Conservation (phyloP, 805 yeast species). For the Teunomyces panamensis region DNA sequence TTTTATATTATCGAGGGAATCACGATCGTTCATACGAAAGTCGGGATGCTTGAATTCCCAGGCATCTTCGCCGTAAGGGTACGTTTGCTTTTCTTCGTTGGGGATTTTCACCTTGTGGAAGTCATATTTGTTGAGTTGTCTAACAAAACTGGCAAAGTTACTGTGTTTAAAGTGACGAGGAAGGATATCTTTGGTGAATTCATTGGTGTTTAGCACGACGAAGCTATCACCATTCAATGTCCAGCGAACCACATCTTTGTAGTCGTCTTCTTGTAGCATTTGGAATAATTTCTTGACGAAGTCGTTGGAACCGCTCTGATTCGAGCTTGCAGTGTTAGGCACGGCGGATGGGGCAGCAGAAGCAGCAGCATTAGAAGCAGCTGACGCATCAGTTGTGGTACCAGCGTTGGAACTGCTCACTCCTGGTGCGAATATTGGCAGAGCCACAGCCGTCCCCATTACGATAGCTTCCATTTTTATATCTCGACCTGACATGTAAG, state of each 20-base stretch:
- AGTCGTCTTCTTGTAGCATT: conserved; percentile 82
- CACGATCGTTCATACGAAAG: conserved; percentile 71
- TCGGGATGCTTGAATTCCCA: conserved; percentile 97
- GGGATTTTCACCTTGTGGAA: conserved; percentile 90
- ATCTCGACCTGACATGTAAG: background rate
- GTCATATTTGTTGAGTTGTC: conserved; percentile 95
- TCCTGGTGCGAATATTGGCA: background rate
- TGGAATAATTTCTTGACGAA: conserved; percentile 76
- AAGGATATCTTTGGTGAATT: conserved; percentile 81
- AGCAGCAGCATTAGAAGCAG: background rate
- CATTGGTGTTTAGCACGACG: conserved; percentile 85
- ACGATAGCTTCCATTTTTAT: background rate
- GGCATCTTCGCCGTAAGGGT: conserved; percentile 69
- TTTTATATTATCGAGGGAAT: conserved; percentile 82
- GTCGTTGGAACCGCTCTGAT: conserved; percentile 60
- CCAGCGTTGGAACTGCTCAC: no score
- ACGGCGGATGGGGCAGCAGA: background rate
- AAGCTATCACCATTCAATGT: conserved; percentile 81
- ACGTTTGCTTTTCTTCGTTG: conserved; percentile 51
- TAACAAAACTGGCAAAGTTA: conserved; percentile 90
- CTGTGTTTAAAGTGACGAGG: conserved; percentile 94
- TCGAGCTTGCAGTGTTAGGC: conserved; percentile 21
- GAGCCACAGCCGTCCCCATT: background rate
- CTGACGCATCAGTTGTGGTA: background rate
- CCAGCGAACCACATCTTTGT: conserved; percentile 80